Percentiles rank a stretch among this genome's conserved stretches.
Evolutionary conservation across 2,329 filamentous ascomycete species (phyloP).

Genomic region (Fusarium sp.): DNA sequence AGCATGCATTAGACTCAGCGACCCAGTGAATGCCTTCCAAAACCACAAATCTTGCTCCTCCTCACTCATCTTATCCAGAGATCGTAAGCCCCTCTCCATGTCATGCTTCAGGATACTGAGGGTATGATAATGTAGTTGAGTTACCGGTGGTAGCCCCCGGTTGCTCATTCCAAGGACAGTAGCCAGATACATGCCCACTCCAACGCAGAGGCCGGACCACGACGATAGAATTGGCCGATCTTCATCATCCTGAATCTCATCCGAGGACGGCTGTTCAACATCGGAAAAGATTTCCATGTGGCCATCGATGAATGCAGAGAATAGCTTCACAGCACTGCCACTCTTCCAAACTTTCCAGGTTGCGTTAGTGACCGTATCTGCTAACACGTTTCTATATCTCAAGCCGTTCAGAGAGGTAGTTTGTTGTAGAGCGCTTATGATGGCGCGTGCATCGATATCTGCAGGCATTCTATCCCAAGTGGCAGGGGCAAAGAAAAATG

Average conservation of each 20-base stretch:
- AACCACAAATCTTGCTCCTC: neutral
- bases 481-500: neutral
- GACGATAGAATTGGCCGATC: neutral
- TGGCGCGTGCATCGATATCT: neutral
- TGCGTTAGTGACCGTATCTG: neutral
- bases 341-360: neutral
- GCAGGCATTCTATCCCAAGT: neutral
- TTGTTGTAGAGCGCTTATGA: neutral
- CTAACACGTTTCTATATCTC: neutral
- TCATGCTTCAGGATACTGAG: neutral
- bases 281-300: neutral
- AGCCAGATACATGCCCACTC: neutral
- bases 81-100: neutral
- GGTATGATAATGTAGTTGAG: neutral
- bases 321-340: neutral
- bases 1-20: neutral
- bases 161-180: neutral
- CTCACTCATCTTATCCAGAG: neutral
- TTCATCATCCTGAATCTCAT: neutral
- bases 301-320: neutral
- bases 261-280: rapidly evolving
- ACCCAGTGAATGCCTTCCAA: neutral
- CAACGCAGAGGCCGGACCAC: neutral
- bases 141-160: neutral
- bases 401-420: neutral